phyloP scores from a whole-genome alignment of 495 filamentous ascomycete species.

The Aspergillus bridgeri region DNA sequence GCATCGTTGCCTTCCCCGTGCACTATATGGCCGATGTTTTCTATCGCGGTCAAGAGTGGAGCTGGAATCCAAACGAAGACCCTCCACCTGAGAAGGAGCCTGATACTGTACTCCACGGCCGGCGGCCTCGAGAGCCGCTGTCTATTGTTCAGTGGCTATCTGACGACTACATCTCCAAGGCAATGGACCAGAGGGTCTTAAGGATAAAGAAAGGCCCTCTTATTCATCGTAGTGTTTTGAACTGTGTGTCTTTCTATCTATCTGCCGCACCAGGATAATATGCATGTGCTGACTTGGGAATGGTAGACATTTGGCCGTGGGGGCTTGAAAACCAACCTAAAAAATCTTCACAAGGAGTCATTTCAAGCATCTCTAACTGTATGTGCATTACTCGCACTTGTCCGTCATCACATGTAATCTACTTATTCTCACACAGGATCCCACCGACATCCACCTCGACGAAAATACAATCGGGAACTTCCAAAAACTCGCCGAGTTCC shows the following conservation, averaged over 20 bases:
- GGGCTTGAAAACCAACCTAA: slow-evolving; percentile 4
- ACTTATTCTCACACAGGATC: slow-evolving; percentile 15
- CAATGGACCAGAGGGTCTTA: too few species aligned
- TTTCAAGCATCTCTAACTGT: slow-evolving; percentile 6
- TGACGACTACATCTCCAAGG: too few species aligned
- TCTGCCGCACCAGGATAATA: slow-evolving; percentile 9
- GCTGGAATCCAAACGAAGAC: slow-evolving; percentile 20
- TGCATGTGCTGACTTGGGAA: slow-evolving; percentile 11
- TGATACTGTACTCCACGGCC: too few species aligned
- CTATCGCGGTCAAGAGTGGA: slow-evolving; percentile 6
- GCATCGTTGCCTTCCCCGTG: slow-evolving; percentile 14
- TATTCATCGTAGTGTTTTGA: too few species aligned
- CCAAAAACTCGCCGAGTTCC: slow-evolving; percentile 13
- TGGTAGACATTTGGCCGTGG: slow-evolving; percentile 17
- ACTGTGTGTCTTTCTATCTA: slow-evolving; percentile 3
- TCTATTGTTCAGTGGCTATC: too few species aligned
- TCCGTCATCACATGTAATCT: slow-evolving; percentile 11
- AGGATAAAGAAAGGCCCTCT: too few species aligned
- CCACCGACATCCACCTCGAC: slow-evolving; percentile 3
- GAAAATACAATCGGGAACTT: slow-evolving; percentile 3
- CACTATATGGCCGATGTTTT: slow-evolving; percentile 15
- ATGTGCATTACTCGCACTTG: slow-evolving; percentile 1
- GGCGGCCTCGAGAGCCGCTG: too few species aligned
- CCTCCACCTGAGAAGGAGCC: too few species aligned
- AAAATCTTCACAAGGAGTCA: slow-evolving; percentile 3